phyloP scores from a whole-genome alignment of 129 eudicot species.

The carrot (Daucus carota) region DH1_v3.0 NC_030384.2:29527001-29527500 shows the following conservation, averaged over 20 bases:
- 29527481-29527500: constrained; percentile 55
- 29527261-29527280: too few species aligned
- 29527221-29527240: too few species aligned
- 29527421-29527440: constrained; percentile 58
- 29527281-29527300: too few species aligned
- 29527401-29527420: constrained; percentile 69
- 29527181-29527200: too few species aligned
- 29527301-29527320: too few species aligned
- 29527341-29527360: constrained; percentile 46
- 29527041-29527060: constrained; percentile 67
- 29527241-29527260: too few species aligned
- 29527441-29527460: constrained; percentile 51
- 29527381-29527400: constrained; percentile 53
- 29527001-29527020: constrained; percentile 36
- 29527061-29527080: constrained; percentile 67
- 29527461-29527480: constrained; percentile 35
- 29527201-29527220: too few species aligned
- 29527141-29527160: too few species aligned
- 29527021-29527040: constrained; percentile 36
- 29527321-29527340: constrained; percentile 36
- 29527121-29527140: too few species aligned
- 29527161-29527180: too few species aligned
- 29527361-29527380: constrained; percentile 49
- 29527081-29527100: not conserved
- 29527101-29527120: too few species aligned